phyloP scores from a whole-genome alignment of 2,329 filamentous ascomycete species.

The Ilyonectria destructans region DNA sequence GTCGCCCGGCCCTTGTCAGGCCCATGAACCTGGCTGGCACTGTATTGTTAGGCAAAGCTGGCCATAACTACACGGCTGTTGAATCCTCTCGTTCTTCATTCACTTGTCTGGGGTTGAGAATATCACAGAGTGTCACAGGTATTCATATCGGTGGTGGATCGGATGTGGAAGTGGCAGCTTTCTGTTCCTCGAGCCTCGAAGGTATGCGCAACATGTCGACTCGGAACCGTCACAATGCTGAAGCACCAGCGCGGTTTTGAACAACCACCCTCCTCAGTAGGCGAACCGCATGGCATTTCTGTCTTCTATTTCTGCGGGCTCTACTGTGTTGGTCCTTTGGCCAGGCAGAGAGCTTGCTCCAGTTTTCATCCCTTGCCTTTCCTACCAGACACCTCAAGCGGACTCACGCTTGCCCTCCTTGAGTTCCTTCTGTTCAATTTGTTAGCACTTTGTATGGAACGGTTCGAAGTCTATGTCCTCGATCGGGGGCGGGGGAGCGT shows the following conservation, averaged over 20 bases:
- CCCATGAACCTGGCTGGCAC: background rate
- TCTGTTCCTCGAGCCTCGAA: constrained; percentile 34
- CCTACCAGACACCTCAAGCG: constrained; percentile 70
- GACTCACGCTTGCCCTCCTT: constrained; percentile 95
- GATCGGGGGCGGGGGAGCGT: constrained; percentile 58
- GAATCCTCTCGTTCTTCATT: too few species aligned
- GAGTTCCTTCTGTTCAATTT: constrained; percentile 86
- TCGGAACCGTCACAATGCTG: constrained; percentile 42
- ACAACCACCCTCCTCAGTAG: constrained; percentile 40
- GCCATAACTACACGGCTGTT: background rate
- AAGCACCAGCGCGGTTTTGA: constrained; percentile 31
- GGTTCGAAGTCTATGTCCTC: constrained; percentile 12
- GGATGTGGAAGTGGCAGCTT: constrained; percentile 13
- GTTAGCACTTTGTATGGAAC: constrained; percentile 51
- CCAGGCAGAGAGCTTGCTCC: constrained; percentile 44
- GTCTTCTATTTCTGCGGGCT: constrained; percentile 47
- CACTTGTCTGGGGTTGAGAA: background rate
- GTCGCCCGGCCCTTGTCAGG: background rate
- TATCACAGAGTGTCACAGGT: background rate
- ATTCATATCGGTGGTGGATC: background rate
- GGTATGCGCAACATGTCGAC: constrained; percentile 40
- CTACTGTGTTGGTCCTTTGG: constrained; percentile 43
- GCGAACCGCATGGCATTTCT: constrained; percentile 44
- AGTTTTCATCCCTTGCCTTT: constrained; percentile 44
- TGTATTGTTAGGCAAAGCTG: background rate